Evolutionary conservation across 2,329 filamentous ascomycete species (phyloP).

Genomic region (Raffaelea albimanens): DNA sequence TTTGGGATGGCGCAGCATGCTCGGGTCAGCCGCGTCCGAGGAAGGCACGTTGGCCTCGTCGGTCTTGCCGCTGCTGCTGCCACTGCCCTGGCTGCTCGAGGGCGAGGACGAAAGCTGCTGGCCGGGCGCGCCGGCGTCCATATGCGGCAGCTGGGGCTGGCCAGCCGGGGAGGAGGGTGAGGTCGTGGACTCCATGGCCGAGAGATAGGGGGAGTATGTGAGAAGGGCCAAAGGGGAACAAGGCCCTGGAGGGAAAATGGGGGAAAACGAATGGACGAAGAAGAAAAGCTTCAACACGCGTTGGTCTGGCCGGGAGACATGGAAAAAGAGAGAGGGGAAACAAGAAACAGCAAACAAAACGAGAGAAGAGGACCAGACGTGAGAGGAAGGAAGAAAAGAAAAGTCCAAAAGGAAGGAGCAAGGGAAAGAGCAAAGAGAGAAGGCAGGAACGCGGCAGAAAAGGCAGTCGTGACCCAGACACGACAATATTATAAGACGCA

Average conservation of each 20-base stretch:
- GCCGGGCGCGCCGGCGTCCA: slow-evolving; percentile 3
- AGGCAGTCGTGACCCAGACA: slow-evolving; percentile 5
- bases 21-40: slow-evolving; percentile 9
- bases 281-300: background rate
- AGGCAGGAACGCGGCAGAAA: background rate
- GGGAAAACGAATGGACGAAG: background rate
- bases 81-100: slow-evolving; percentile 6
- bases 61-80: slow-evolving; percentile 2
- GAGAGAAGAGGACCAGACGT: background rate
- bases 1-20: slow-evolving; percentile 37
- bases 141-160: slow-evolving; percentile 4
- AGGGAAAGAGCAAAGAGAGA: slow-evolving; percentile 3
- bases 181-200: slow-evolving; percentile 9
- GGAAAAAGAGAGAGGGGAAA: background rate
- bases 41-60: slow-evolving; percentile 10
- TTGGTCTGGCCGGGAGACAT: background rate
- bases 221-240: background rate
- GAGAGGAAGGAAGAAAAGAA: background rate
- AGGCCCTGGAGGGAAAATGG: background rate
- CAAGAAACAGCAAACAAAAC: background rate
- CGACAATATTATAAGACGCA: slow-evolving; percentile 10
- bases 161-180: slow-evolving; percentile 7
- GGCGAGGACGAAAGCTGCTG: slow-evolving; percentile 10
- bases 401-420: slow-evolving; percentile 1
- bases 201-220: slow-evolving; percentile 1